These are phyloP conservation scores for Psilocybe sp. DNA, from an alignment of 768 basidiomycete species.

Conservation along the genomic window DNA sequence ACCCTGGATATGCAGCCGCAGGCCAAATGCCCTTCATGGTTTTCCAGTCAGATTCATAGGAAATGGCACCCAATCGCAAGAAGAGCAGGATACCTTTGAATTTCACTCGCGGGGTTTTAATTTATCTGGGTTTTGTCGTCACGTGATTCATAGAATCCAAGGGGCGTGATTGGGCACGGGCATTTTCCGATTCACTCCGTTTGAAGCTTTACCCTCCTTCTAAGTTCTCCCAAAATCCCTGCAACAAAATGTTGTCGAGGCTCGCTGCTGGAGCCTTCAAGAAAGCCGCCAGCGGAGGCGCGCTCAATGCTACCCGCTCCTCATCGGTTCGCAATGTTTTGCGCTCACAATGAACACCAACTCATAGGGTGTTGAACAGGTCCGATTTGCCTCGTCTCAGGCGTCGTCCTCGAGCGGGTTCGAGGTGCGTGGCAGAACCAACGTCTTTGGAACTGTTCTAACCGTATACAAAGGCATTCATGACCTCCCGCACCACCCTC, in stretches of 20 bases:
- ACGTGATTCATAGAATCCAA: slow-evolving; percentile 23
- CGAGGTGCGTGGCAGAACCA: slow-evolving; percentile 49
- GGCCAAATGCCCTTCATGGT: no score
- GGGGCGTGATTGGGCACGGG: slow-evolving; percentile 28
- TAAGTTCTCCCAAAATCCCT: slow-evolving; percentile 43
- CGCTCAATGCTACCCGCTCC: slow-evolving; percentile 33
- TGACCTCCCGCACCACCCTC: slow-evolving; percentile 71
- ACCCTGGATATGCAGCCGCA: no score
- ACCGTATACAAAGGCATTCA: slow-evolving; percentile 45
- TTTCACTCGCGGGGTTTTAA: not conserved
- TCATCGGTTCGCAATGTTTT: slow-evolving; percentile 36
- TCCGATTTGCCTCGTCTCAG: slow-evolving; percentile 70
- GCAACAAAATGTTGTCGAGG: slow-evolving; percentile 77
- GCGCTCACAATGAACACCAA: slow-evolving; percentile 28
- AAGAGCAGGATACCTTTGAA: no score
- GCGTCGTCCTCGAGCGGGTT: slow-evolving; percentile 53
- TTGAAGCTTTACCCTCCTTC: slow-evolving; percentile 33
- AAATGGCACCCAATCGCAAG: no score
- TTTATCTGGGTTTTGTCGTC: slow-evolving; percentile 3
- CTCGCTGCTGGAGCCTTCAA: slow-evolving; percentile 72
- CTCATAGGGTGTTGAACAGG: slow-evolving; percentile 36
- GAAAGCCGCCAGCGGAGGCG: slow-evolving; percentile 46
- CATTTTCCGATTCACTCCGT: slow-evolving; percentile 51
- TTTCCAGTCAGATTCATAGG: no score
- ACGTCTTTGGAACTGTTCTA: not conserved